phyloP scores from a whole-genome alignment of 176 grass and related monocot genomes.

The Triticum timopheevii region DNA sequence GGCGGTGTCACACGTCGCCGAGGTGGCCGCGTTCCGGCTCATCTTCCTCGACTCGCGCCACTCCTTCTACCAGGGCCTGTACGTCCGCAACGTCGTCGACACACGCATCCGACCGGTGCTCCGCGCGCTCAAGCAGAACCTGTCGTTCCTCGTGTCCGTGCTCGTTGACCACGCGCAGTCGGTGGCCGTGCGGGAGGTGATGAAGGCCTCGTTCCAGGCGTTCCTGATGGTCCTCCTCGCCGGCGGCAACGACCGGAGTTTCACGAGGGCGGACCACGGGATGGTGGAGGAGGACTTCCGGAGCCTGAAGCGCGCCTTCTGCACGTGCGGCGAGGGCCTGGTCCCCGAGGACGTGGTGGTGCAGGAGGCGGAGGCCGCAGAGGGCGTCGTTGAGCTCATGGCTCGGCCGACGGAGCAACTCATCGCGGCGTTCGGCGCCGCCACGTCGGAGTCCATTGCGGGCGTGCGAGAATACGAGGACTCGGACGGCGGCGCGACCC shows the following conservation, averaged over 20 bases:
- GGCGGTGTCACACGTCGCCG: constrained; percentile 59
- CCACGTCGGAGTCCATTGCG: constrained; percentile 58
- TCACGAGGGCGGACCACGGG: constrained; percentile 49
- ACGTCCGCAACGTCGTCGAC: constrained; percentile 41
- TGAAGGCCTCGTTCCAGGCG: constrained; percentile 62
- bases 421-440: constrained; percentile 57
- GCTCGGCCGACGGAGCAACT: constrained; percentile 52
- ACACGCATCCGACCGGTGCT: constrained; percentile 57
- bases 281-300: constrained; percentile 67
- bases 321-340: constrained; percentile 63
- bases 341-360: constrained; percentile 64
- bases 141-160: constrained; percentile 61
- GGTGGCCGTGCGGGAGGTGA: constrained; percentile 57
- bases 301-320: constrained; percentile 79
- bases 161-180: constrained; percentile 65
- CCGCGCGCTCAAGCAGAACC: constrained; percentile 71
- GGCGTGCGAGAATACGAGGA: constrained; percentile 23
- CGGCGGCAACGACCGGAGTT: constrained; percentile 63
- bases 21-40: constrained; percentile 73
- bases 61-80: constrained; percentile 57
- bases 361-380: constrained; percentile 41
- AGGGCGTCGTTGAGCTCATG: constrained; percentile 78
- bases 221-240: constrained; percentile 83
- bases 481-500: not conserved
- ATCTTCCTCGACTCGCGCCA: constrained; percentile 72